Base-by-base conservation (phyloP, 768 basidiomycete species). In the Pholiota microspora region DNA sequence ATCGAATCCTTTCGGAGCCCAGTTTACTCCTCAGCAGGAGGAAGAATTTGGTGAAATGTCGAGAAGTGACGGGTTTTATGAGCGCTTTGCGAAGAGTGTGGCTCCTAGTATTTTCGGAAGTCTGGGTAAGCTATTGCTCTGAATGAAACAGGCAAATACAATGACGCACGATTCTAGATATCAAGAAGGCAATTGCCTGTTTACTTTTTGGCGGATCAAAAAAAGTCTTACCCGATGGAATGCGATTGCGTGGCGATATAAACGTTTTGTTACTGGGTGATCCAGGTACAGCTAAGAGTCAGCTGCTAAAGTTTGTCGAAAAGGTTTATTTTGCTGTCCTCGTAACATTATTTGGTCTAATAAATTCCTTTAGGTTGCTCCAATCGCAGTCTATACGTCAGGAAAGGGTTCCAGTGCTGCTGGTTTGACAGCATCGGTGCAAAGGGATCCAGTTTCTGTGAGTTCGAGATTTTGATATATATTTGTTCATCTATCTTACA, bases 361-460 rank as follows among this genome's bases (percentile, higher is more conserved):
- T 31, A 16, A 32, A 9, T 59, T 42, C 58, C 5, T 44, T 6
- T 53, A 93, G 90, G 95, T 98, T 45, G 94, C 97, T 0, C 97
- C 97, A 0, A 95, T 98, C 57, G 92, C 96, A 0, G 97, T 99
- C 0, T 98, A 99, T 68, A 98, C 97, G 0, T 97, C 95, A 15
- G 97, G 97, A 3, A 99, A 99, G 67, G 97, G 97, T 48, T 94
- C 93, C 4, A 97, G 94, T 73, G 97, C 97, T 7, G 97, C 97
- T 46, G 97, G 97, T 88, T 73, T 99, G 61, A 99, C 97, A 1
- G 97, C 97, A 9, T 92, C 92, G 2, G 97, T 99, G 1, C 97
- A 98, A 71, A 83, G 97, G 4, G 97, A 99, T 67, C 73, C 92
- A 2, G 81, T 88, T 38, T 94, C 94, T 16, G 95, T 96, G 63